Conservation (phyloP, 768 basidiomycete species). For the Boletellus sp. region DNA sequence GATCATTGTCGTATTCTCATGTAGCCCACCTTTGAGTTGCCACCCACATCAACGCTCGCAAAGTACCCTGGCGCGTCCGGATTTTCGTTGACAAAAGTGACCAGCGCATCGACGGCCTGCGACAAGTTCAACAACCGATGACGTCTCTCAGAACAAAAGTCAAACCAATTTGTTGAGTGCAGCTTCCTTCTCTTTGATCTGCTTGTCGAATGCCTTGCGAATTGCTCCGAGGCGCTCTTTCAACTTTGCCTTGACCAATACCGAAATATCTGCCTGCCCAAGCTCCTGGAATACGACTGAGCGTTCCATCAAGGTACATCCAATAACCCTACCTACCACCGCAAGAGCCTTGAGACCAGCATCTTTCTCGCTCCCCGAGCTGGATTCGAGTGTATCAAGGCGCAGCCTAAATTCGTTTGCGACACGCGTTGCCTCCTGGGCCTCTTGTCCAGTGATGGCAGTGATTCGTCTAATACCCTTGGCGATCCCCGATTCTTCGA, state of each 20-base stretch:
- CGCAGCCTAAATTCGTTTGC: conserved; percentile 61
- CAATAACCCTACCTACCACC: conserved; percentile 48
- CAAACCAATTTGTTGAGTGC: conserved; percentile 73
- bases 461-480: conserved; percentile 95
- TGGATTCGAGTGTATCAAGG: conserved; percentile 57
- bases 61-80: conserved; percentile 67
- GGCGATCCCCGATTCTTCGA: conserved; percentile 95
- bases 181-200: conserved; percentile 77
- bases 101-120: conserved; percentile 68
- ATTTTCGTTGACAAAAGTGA: conserved; percentile 74
- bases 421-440: conserved; percentile 69
- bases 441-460: conserved; percentile 93
- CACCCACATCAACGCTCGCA: conserved; percentile 68
- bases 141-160: not conserved
- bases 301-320: not conserved
- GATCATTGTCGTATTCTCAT: not conserved
- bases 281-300: conserved; percentile 59
- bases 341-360: conserved; percentile 77
- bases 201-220: conserved; percentile 82
- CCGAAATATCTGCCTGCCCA: conserved; percentile 83
- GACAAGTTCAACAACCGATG: not conserved
- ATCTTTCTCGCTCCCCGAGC: conserved; percentile 80
- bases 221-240: conserved; percentile 67
- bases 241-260: conserved; percentile 75
- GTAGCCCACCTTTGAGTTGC: conserved; percentile 73